These are phyloP conservation scores for Xanthoceras sorbifolium DNA, from an alignment of 345 rosid species.

Conservation along the genomic window DNA sequence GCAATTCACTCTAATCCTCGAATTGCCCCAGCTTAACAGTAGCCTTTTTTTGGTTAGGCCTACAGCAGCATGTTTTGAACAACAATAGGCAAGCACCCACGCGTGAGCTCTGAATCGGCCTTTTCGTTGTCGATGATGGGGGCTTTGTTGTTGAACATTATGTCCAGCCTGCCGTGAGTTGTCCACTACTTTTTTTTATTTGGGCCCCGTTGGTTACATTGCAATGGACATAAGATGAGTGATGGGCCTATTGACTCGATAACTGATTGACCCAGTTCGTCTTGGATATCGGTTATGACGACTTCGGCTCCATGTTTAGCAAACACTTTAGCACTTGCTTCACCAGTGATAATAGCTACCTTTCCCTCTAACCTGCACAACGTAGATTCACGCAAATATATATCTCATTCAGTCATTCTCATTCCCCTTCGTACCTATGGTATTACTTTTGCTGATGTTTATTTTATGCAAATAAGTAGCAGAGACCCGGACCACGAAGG, in stretches of 20 bases:
- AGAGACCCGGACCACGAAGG: too few relatives aligned
- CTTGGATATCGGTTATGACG: slow-evolving; percentile 33
- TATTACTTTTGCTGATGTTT: too few relatives aligned
- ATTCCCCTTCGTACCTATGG: too few relatives aligned
- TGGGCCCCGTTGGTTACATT: slow-evolving; percentile 42
- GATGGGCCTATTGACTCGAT: slow-evolving; percentile 24
- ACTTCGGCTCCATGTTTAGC: slow-evolving; percentile 36
- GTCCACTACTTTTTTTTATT: slow-evolving; percentile 28
- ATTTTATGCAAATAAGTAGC: too few relatives aligned
- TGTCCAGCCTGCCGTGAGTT: slow-evolving; percentile 43
- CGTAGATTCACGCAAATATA: background rate
- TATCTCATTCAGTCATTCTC: too few relatives aligned
- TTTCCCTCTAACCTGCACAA: slow-evolving; percentile 36
- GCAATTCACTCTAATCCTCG: slow-evolving; percentile 54
- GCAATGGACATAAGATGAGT: slow-evolving; percentile 32
- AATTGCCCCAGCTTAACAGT: slow-evolving; percentile 53
- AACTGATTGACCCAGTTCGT: slow-evolving; percentile 31
- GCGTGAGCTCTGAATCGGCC: slow-evolving; percentile 30
- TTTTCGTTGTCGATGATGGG: slow-evolving; percentile 43
- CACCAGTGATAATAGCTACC: slow-evolving; percentile 40
- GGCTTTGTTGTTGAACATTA: slow-evolving; percentile 41
- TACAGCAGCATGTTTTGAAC: slow-evolving; percentile 51
- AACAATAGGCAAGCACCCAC: slow-evolving; percentile 38
- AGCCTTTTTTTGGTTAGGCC: slow-evolving; percentile 55
- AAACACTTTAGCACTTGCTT: slow-evolving; percentile 33